Conservation (phyloP, 352 stramenopile species). For the Hyaloperonospora brassicae region DNA sequence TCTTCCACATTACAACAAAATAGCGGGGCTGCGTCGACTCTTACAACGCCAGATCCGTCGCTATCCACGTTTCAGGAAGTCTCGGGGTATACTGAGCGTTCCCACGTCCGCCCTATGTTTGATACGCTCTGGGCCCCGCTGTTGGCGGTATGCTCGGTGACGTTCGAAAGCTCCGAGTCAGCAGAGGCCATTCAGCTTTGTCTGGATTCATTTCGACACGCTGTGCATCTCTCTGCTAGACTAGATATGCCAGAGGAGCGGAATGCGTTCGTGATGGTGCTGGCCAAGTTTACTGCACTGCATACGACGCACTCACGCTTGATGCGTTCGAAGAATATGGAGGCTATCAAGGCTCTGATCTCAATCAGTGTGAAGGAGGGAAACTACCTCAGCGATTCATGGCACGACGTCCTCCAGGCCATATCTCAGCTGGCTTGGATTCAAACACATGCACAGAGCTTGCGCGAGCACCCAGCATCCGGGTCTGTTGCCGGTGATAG, state of each 20-base stretch:
- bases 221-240: constrained; percentile 85
- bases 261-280: constrained; percentile 93
- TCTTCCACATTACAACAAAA: constrained; percentile 12
- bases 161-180: constrained; percentile 92
- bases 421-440: constrained; percentile 97
- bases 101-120: constrained; percentile 94
- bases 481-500: constrained; percentile 29
- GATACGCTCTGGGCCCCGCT: constrained; percentile 97
- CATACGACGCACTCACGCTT: constrained; percentile 87
- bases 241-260: constrained; percentile 89
- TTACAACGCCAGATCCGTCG: constrained; percentile 21
- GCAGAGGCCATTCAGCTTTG: constrained; percentile 89
- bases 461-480: constrained; percentile 35
- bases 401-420: constrained; percentile 93
- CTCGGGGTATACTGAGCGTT: constrained; percentile 58
- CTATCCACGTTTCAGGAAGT: constrained; percentile 53
- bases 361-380: constrained; percentile 95
- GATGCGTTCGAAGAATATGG: constrained; percentile 96
- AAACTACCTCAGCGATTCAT: constrained; percentile 95
- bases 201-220: constrained; percentile 92
- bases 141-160: constrained; percentile 94
- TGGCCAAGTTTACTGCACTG: constrained; percentile 95
- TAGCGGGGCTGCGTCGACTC: constrained; percentile 11
- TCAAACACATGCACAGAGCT: constrained; percentile 90
- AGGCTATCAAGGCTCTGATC: constrained; percentile 95